These are phyloP conservation scores for Rhodomyrtus psidioides DNA, from an alignment of 441 rosid species.

Conservation along the genomic window DNA sequence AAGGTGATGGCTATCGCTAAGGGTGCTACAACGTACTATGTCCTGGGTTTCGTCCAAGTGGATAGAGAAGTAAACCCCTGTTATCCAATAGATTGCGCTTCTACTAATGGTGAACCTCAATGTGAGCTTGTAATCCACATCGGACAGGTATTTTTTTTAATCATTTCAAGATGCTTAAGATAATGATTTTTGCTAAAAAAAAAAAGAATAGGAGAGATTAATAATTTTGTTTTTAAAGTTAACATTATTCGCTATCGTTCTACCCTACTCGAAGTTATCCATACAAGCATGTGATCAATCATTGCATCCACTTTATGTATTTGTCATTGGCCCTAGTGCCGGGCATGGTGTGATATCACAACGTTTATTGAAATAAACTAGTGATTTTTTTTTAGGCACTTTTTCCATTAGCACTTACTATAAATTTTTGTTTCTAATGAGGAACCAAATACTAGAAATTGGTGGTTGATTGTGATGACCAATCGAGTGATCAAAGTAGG, in stretches of 20 bases:
- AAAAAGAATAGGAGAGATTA: background rate
- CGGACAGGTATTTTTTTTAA: background rate
- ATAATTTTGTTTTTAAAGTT: background rate
- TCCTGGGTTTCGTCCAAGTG: background rate
- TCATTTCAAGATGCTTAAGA: background rate
- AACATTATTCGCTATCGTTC: background rate
- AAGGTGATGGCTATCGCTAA: too few species aligned
- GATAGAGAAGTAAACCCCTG: too few species aligned
- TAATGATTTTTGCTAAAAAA: background rate
- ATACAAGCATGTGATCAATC: background rate
- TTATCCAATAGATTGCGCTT: background rate
- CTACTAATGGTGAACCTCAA: background rate
- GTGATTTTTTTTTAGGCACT: background rate
- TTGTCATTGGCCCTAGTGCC: too few species aligned
- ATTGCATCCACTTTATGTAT: background rate
- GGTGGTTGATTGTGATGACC: background rate
- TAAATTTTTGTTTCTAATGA: background rate
- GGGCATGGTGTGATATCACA: background rate
- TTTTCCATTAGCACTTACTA: background rate
- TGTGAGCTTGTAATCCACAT: background rate
- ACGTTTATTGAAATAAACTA: background rate
- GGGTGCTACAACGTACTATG: too few species aligned
- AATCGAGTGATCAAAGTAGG: background rate
- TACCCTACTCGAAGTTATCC: background rate
- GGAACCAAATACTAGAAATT: background rate